Base-by-base conservation (phyloP, 2,329 filamentous ascomycete genomes). In the Septoria petroselini region DNA sequence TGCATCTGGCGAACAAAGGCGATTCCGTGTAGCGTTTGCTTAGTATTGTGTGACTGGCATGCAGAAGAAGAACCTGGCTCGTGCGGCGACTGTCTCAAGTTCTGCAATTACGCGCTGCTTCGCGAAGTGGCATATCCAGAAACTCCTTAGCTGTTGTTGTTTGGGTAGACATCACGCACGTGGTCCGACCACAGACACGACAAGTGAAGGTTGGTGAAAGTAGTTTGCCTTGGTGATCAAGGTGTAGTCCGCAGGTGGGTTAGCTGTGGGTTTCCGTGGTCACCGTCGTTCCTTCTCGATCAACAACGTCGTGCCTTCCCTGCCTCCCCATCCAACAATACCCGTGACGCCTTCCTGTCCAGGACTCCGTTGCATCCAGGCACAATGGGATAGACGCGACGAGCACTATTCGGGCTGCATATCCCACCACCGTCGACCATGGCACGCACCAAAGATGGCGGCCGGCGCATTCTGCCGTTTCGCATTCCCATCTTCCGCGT, bases 401-500 rank as follows among this genome's bases (percentile, higher is more conserved):
- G 21, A 43, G 47, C 54, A 52, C 49, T 51, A 31, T 33, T 14
- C 14, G 31, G 41, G 50, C 55, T 51, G 53, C 57, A 38, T 14
- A 40, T 41, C 42, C 34, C 21, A 29, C 37, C 27, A 50, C 42
- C n/a, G 39, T 29, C 44, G 15, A 52, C 41, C 30, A 56, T 57
- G 53, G 53, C 51, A 18, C 50, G 45, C 21, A 43, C 21, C n/a
- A 48, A 38, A n/a, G 45, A 49, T 17, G 43, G 41, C 35, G 48
- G 52, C 23, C 48, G 57, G 42, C 61, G 56, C 41, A 45, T 65
- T 17, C 59, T 65, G 21, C 62, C 63, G 30, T 67, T 75, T 60
- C 72, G 70, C 59, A 73, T 76, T 58, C 75, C 83, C 54, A 72
- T 91, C 64, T 89, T 87, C 69, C 83, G 83, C 67, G 82, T 95